Percentiles rank a stretch among this genome's conserved stretches.
phyloP scores from a whole-genome alignment of 345 rosid species.

The Citrus glauca region DNA sequence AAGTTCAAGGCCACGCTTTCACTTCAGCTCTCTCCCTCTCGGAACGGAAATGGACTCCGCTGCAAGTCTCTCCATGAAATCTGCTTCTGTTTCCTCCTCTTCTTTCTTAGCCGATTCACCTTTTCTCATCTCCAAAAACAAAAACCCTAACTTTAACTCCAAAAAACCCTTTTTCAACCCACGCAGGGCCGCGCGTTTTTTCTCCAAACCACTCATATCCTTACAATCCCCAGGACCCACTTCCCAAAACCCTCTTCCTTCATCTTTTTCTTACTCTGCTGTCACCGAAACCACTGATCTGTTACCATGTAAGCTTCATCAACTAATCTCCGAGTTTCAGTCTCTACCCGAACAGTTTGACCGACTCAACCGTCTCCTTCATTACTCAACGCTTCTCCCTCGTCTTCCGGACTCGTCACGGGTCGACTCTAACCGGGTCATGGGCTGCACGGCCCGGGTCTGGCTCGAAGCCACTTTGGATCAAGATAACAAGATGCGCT shows the following conservation, averaged over 20 bases:
- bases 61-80: conserved; percentile 28
- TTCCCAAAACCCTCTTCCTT: conserved; percentile 11
- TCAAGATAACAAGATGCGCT: conserved; percentile 61
- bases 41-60: conserved; percentile 25
- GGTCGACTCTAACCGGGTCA: conserved; percentile 71
- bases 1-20: conserved; percentile 1
- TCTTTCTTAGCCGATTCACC: conserved; percentile 12
- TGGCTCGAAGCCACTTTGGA: conserved; percentile 77
- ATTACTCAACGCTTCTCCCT: conserved; percentile 53
- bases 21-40: neutral
- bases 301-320: conserved; percentile 43
- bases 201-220: conserved; percentile 32
- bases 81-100: conserved; percentile 15
- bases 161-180: conserved; percentile 25
- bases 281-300: conserved; percentile 38
- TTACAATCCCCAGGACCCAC: conserved; percentile 28
- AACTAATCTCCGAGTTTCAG: conserved; percentile 58
- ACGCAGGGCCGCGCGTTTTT: conserved; percentile 11
- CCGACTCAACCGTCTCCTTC: conserved; percentile 71
- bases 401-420: conserved; percentile 53
- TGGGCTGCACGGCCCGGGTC: conserved; percentile 94
- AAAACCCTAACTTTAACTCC: conserved; percentile 22
- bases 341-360: conserved; percentile 56
- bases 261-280: conserved; percentile 55
- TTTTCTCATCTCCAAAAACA: conserved; percentile 23